Base-by-base conservation (phyloP, 164 flowering plant genomes). In the Nelumbo lutea region DNA sequence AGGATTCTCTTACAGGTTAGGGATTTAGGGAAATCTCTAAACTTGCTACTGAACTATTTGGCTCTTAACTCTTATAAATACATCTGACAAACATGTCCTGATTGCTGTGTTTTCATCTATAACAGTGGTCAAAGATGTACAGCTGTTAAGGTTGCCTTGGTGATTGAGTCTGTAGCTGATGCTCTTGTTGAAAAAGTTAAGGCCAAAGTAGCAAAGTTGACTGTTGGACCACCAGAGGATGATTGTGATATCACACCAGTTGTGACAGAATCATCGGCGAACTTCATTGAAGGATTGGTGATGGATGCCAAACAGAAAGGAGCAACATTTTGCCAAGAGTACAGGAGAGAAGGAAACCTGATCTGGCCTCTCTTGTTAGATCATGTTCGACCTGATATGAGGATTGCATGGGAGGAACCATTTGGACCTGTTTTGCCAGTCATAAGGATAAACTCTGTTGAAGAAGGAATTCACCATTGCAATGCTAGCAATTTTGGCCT, bases 381-480 rank as follows among this genome's bases (percentile, higher is more conserved):
- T 68, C 77, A 96, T 68, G 98, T 96, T 9, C 80, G 89, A 64
- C 93, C 99, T 8, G 99, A 93, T 63, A 96, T 96, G 99, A 86
- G 99, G 75, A 93, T 96, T 5, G 99, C 99, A 2, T 93, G 98
- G 98, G 98, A 96, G 68, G 99, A 96, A 71, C 99, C 99, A 0
- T 96, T 96, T 65, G 99, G 99, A 0, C 99, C 99, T 0, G 89
- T 93, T 27, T 67, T 96, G 79, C 99, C 99, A 0, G 92, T 96
- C 9, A 82, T 96, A 65, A 80, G 99, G 81, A 93, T 96, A 77
- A 86, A 62, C 71, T 81, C 99, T 27, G 81, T 87, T 10, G 98
- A 96, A 81, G 95, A 96, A 86, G 99, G 97, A 57, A 88, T 96
- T 76, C 89, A 96, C 74, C 99, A 93, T 65, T 96, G 99, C 87